Base-by-base conservation (phyloP, 345 rosid genomes). In the Gossypium arboreum region DNA sequence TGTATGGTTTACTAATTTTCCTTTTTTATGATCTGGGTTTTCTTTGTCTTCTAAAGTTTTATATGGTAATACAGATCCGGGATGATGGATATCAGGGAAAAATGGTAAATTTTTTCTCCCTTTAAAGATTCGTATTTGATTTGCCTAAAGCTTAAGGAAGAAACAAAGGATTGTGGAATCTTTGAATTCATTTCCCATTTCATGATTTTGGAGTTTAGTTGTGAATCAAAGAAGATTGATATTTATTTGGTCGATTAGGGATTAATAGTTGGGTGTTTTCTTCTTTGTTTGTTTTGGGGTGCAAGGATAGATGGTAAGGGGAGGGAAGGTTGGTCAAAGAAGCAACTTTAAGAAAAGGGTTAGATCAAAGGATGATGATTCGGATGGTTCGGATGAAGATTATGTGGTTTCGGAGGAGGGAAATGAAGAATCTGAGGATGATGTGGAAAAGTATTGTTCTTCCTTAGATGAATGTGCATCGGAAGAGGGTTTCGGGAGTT, bases 341-440 rank as follows among this genome's bases (percentile, higher is more conserved):
- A 81, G 89, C 58, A 86, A 82, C 71, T 84, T 78, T 17, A 87
- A 73, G 84, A 85, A 41, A 66, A 84, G 80, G 83, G 79, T 67
- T 55, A 81, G 89, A 86, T 84, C 89, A 44, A 82, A 86, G 64
- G 88, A 85, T 68, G 83, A 80, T 48, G 89, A 75, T 70, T 96
- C 99, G 1, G 98, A 95, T 80, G 97, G 87, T 77, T 96, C 99
- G 0, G 99, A 96, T 84, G 98, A 96, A 85, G 99, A 96, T 87
- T 96, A 90, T 78, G 98, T 92, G 47, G 78, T 89, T 80, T 95
- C 97, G 0, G 84, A 88, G 51, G 97, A 88, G 80, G 93, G 87
- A 69, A 81, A 80, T 47, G 88, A 83, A 52, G 90, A 79, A 17
- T 88, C 97, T 1, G 97, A 86, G 56, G 91, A 86, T 79, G 90